These are phyloP conservation scores for Tulasnella sp. DNA, from an alignment of 768 basidiomycete genomes.

Conservation along the genomic window DNA sequence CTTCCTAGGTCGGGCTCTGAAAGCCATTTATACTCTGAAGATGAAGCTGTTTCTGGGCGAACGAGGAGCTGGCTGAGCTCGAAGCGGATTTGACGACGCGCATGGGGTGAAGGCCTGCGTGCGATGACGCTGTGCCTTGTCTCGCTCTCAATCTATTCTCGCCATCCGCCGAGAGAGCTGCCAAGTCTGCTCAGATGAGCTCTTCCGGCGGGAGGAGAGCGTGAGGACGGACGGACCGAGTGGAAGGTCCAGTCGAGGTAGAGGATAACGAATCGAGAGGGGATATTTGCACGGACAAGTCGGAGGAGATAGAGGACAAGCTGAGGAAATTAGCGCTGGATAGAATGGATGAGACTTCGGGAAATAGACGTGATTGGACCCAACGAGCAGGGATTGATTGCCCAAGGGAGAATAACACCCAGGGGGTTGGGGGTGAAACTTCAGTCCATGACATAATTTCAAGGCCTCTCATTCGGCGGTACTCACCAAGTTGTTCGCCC, in stretches of 20 bases:
- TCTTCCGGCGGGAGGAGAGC: not conserved
- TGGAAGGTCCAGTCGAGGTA: too few species aligned
- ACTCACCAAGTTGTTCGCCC: slow-evolving; percentile 55
- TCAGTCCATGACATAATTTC: not conserved
- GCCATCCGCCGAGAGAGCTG: too few species aligned
- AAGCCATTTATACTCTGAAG: slow-evolving; percentile 25
- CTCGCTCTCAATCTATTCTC: too few species aligned
- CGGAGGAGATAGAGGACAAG: too few species aligned
- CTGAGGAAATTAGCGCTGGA: slow-evolving; percentile 53
- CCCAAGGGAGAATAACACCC: slow-evolving; percentile 18
- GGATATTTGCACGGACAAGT: too few species aligned
- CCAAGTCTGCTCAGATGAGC: too few species aligned
- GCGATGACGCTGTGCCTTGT: too few species aligned
- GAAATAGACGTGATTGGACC: slow-evolving; percentile 60
- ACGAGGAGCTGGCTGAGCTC: too few species aligned
- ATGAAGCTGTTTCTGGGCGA: too few species aligned
- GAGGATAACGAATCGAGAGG: not conserved
- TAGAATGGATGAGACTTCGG: slow-evolving; percentile 53
- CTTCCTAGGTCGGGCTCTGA: too few species aligned
- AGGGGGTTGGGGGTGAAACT: not conserved
- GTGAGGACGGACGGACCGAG: not conserved
- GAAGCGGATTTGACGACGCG: not conserved
- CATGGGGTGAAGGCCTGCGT: not conserved
- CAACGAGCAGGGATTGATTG: slow-evolving; percentile 25
- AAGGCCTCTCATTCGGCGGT: not conserved